Conservation (phyloP, 2,329 filamentous ascomycete species). For the Hymenoscyphus linearis region DNA sequence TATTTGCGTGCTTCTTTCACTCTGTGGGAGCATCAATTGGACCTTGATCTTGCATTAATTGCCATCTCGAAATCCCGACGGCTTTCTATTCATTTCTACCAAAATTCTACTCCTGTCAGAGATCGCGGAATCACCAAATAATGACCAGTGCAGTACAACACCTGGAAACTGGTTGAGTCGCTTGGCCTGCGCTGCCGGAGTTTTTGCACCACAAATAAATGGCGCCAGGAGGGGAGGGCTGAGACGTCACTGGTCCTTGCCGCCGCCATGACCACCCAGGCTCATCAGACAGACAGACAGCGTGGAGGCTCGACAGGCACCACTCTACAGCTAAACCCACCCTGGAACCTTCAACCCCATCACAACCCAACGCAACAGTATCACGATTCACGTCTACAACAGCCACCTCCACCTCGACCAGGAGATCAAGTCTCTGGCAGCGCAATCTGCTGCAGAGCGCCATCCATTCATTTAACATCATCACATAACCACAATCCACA, state of each 20-base stretch:
- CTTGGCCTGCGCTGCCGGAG: not conserved
- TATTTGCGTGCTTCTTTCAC: not conserved
- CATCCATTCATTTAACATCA: constrained; percentile 9
- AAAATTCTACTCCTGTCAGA: not conserved
- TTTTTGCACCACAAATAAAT: not conserved
- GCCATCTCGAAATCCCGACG: not conserved
- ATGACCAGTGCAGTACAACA: not conserved
- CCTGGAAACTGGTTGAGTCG: not conserved
- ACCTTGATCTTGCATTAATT: too few relatives aligned
- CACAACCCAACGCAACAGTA: not conserved
- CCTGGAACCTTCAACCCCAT: not conserved
- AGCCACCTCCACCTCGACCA: not conserved
- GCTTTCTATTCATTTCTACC: not conserved
- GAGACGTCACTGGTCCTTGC: constrained; percentile 3
- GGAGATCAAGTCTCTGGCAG: constrained; percentile 1
- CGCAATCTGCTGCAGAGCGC: constrained; percentile 8
- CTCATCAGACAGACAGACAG: too few relatives aligned
- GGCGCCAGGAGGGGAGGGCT: not conserved
- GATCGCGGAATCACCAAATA: not conserved
- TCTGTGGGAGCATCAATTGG: too few relatives aligned
- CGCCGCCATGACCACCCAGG: too few relatives aligned
- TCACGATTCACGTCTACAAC: not conserved
- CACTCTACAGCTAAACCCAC: not conserved
- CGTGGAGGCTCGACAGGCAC: too few relatives aligned
- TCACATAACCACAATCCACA: not conserved